These are phyloP conservation scores for Russula foetens DNA, from an alignment of 768 basidiomycete genomes.

Conservation along the genomic window DNA sequence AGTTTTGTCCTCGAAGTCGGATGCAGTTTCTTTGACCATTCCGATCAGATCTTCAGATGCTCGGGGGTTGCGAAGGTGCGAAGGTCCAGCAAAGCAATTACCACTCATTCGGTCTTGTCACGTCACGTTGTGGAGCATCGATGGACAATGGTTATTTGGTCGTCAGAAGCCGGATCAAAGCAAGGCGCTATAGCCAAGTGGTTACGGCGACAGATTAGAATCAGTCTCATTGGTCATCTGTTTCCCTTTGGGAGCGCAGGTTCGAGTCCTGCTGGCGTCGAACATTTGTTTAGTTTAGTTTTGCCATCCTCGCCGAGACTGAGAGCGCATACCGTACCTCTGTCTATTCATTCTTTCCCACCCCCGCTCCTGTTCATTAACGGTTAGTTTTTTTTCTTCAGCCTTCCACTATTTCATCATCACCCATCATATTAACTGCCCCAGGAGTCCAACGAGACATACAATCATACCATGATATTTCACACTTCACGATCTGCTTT, in stretches of 20 bases:
- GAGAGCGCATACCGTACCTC: no score
- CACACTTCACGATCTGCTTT: background rate
- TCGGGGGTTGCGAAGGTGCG: no score
- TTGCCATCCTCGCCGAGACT: background rate
- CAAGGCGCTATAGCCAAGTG: constrained; percentile 69
- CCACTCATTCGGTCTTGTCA: no score
- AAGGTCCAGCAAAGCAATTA: no score
- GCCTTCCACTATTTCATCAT: no score
- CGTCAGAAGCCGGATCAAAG: background rate
- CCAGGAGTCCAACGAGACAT: no score
- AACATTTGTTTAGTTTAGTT: constrained; percentile 1
- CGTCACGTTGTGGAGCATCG: no score
- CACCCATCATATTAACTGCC: background rate
- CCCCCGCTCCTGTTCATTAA: no score
- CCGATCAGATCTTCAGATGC: background rate
- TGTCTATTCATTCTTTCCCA: no score
- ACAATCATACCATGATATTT: background rate
- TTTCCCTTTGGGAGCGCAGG: constrained; percentile 22
- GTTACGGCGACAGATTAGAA: constrained; percentile 76
- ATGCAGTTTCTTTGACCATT: background rate
- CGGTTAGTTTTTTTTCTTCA: no score
- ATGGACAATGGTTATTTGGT: background rate
- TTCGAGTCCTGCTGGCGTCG: constrained; percentile 23
- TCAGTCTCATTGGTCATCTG: constrained; percentile 11
- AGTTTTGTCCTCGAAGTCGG: background rate